Evolutionary conservation across 116 monocot species (phyloP).

Genomic region (Cymodocea nodosa): DNA sequence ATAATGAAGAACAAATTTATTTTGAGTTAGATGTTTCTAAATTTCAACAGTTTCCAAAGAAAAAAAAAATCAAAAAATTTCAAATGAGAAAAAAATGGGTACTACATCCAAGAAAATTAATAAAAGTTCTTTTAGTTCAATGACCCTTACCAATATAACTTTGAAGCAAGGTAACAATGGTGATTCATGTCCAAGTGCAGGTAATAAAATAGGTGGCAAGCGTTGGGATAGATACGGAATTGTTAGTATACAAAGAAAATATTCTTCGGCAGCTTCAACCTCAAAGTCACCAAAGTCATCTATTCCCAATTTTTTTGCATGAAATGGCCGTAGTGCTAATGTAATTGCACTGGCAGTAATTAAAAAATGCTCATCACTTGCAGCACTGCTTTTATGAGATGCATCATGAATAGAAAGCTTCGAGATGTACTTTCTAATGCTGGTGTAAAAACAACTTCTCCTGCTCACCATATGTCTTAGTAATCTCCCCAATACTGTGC

Average conservation of each 20-base stretch:
- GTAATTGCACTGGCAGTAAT: conserved; percentile 82
- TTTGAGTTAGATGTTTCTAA: too few species aligned
- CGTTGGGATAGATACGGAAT: conserved; percentile 64
- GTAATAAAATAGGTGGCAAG: conserved; percentile 51
- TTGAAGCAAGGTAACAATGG: conserved; percentile 47
- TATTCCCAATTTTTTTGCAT: conserved; percentile 21
- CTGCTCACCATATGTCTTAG: conserved; percentile 39
- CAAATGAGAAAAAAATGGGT: too few species aligned
- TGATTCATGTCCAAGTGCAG: conserved; percentile 59
- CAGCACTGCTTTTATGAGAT: conserved; percentile 9
- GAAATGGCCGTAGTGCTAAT: conserved; percentile 68
- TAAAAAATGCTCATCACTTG: conserved; percentile 35
- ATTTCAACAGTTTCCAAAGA: too few species aligned
- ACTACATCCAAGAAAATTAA: too few species aligned
- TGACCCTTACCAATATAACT: conserved; percentile 55
- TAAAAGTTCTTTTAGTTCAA: neutral
- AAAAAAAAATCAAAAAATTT: too few species aligned
- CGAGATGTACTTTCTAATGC: conserved; percentile 46
- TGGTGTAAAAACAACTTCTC: conserved; percentile 32
- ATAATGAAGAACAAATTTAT: too few species aligned
- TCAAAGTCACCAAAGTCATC: conserved; percentile 14
- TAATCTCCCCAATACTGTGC: conserved; percentile 33
- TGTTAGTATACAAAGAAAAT: conserved; percentile 50
- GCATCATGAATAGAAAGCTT: conserved; percentile 21
- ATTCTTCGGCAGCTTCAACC: conserved; percentile 30